Base-by-base conservation (phyloP, 1,139 yeast species). In the Yamadazyma dushanensis region DNA sequence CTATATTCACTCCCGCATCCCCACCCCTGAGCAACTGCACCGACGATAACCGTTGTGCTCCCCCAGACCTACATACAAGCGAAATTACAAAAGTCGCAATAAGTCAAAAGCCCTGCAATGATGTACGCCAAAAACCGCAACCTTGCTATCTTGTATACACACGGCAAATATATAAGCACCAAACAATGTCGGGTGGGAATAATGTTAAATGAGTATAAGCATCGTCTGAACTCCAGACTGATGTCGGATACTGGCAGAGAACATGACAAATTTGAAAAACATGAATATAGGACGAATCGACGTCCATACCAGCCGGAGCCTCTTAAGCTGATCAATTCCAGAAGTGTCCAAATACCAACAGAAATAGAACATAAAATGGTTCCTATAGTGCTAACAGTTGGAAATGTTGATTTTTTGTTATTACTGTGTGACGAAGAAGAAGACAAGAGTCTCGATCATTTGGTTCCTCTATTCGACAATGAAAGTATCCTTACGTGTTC, bases 401-500 rank as follows among this genome's bases (percentile, higher is more conserved):
- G 49, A 7, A 57, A 50, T 22, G 45, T 56, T 1, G 53, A 57
- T n/a, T 61, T 59, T 39, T 45, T 59, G 11, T 39, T 63, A 17
- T 43, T 53, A 3, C 65, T 58, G 5, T 41, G 46, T n/a, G 43
- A 47, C 10, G 43, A 45, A 8, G 26, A 35, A 8, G 31, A 40
- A 11, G 8, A 20, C 10, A 20, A 11, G n/a, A 10, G 31, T 39
- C 30, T 44, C 39, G 26, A 50, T 49, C 16, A 51, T 26, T 38
- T 55, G 11, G 55, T 56, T 8, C 45, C 64, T 2, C 43, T 61
- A 20, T 61, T 49, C 38, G 63, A 59, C 31, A 51, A 54, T 30
- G 33, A 37, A 2, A 37, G 41, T 1, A 46, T 54, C 4, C 38
- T 52, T 6, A 34, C 46, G 2, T 34, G 41, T 14, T 44, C 62